Evolutionary conservation across 2,329 filamentous ascomycete species (phyloP), one percentile per base, ranked within the genome.

Genomic region (Fusarium falciforme): DNA sequence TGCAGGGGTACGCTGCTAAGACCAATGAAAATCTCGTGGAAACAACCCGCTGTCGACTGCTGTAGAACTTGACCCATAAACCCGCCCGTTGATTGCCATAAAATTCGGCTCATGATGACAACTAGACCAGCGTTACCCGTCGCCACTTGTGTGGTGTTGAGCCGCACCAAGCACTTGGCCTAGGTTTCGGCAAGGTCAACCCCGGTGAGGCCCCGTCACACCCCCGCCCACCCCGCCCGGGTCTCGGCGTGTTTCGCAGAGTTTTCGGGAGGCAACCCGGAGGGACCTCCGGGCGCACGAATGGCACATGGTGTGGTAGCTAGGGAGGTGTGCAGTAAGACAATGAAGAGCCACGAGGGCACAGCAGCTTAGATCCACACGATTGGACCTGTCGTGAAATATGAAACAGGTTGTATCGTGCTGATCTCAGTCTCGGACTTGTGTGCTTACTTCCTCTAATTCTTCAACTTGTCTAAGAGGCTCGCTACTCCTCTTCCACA

Each of bases 81-180:
- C 60, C 57, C 33, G 44, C 35, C 42, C 31, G 61, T 54, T 40
- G 33, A 55, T 33, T 65, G 25, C 38, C 22, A 44, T 40, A 22
- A n/a, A 57, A 38, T 60, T 67, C 64, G 60, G 40, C 61, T 29
- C 71, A 74, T 74, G 57, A 69, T 38, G 71, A 73, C 55, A 68
- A 63, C 69, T 70, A 55, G 67, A 67, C 61, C 68, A 70, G 54
- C 47, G 33, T 64, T 72, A 72, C 47, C 72, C 65, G 72, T 74
- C 33, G 72, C 72, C 72, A 74, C 72, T 52, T 22, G 47, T 75
- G 72, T 75, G 72, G 72, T 74, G 68, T 72, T 73, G 70, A 73
- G 67, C 42, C 66, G 57, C 62, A 59, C 54, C 58, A 55, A 64
- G 54, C 44, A 40, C 49, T 62, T 58, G 25, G 25, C 25, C 16